Base-by-base conservation (phyloP, 768 basidiomycete species). In the Pleurotus salmoneostramineus region DNA sequence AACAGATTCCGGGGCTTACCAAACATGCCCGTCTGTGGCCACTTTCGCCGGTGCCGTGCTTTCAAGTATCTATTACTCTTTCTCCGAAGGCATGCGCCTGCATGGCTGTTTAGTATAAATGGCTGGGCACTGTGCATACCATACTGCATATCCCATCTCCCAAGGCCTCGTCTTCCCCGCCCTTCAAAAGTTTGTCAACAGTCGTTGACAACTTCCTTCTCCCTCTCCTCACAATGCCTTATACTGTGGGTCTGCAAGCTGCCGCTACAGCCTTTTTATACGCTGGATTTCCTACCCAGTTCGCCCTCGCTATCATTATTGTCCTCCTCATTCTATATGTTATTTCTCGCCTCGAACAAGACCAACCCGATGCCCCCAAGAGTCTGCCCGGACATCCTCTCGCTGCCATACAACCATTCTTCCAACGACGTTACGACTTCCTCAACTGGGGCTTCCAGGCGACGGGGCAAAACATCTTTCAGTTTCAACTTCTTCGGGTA, bases 381-480 rank as follows among this genome's bases (percentile, higher is more conserved):
- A 74, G 73, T 52, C 74, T 91, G 5, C 88, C 88, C 44, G 82
- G 84, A 44, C 73, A 75, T 43, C 78, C 80, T 58, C 72, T 87
- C 56, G 77, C 82, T 63, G 77, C 82, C 61, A 84, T 87, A 56
- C 66, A 73, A 33, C 83, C 87, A 12, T 91, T 91, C 77, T 90
- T 89, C 68, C 81, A 79, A 47, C 73, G 71, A 62, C 80, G 88
- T 55, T 84, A 84, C 65, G 88, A 90, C 65, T 91, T 91, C 68
- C 66, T 91, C 59, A 84, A 83, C 64, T 82, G 83, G 74, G 88
- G 84, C 11, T 89, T 90, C 69, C 79, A 81, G 59, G 80, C 79
- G 52, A 87, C 87, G 31, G 87, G 86, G 3, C 78, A 85, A 61
- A 77, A 77, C 57, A 65, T 86, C 42, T 91, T 87, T 65, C 84